A percentile compares a stretch with the other conserved stretches of the same genome.
Evolutionary conservation across 306 rosid genomes (phyloP).

Genomic region (Styphnolobium japonicum): DNA sequence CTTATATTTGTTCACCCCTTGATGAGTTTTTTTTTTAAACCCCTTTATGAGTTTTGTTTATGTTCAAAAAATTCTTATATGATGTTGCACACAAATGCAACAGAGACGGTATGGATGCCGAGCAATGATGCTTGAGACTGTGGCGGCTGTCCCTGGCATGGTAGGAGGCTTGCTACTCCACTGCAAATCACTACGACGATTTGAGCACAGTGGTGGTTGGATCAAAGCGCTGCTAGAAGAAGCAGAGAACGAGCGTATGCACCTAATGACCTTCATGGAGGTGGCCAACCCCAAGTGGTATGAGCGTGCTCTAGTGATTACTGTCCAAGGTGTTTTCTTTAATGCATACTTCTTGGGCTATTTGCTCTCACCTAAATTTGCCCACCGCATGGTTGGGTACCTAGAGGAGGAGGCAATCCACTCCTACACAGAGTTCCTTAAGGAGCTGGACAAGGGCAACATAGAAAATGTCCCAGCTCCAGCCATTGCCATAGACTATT

Average conservation of each 20-base stretch:
- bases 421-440: constrained; percentile 74
- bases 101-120: constrained; percentile 84
- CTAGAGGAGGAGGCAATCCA: constrained; percentile 83
- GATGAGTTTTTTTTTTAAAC: not conserved
- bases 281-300: constrained; percentile 69
- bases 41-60: not conserved
- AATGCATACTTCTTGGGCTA: constrained; percentile 74
- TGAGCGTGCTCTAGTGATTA: constrained; percentile 62
- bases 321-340: constrained; percentile 76
- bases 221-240: constrained; percentile 68
- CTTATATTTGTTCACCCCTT: not conserved
- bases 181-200: constrained; percentile 56
- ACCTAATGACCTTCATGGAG: constrained; percentile 85
- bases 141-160: constrained; percentile 90
- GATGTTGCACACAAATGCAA: not conserved
- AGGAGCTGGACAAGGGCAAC: constrained; percentile 67
- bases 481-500: constrained; percentile 73
- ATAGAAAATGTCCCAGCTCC: constrained; percentile 74
- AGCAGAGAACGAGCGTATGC: constrained; percentile 87
- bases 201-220: constrained; percentile 86
- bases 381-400: constrained; percentile 82
- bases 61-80: not conserved
- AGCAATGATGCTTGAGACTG: constrained; percentile 86
- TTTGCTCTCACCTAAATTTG: constrained; percentile 62
- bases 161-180: constrained; percentile 76